Percentiles rank a stretch among this genome's conserved stretches.
phyloP scores from a whole-genome alignment of 177 flowering plant species.

The Vitis hybrid region DNA sequence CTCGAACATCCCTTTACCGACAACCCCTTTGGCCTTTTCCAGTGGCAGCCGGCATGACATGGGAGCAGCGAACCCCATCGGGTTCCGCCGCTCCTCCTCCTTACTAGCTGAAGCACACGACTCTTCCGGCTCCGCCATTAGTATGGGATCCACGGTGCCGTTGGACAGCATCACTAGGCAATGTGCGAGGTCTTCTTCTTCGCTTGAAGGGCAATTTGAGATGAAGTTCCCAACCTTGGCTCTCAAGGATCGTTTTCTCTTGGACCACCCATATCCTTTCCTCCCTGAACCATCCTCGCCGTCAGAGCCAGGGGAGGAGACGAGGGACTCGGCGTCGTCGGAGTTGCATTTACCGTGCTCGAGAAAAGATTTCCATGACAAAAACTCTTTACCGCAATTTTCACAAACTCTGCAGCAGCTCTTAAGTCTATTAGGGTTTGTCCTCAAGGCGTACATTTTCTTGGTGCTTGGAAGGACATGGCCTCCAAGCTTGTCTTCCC shows the following conservation, averaged over 20 bases:
- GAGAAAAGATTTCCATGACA: slow-evolving; percentile 88
- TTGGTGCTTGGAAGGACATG: slow-evolving; percentile 36
- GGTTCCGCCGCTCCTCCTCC: slow-evolving; percentile 58
- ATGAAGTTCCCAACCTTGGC: slow-evolving; percentile 36
- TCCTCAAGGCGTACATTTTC: slow-evolving; percentile 73
- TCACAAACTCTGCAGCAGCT: slow-evolving; percentile 65
- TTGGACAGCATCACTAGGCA: slow-evolving; percentile 79
- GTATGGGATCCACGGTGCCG: slow-evolving; percentile 45
- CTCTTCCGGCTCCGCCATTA: slow-evolving; percentile 53
- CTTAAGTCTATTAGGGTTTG: slow-evolving; percentile 75
- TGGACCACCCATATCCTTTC: slow-evolving; percentile 60
- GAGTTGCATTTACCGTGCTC: slow-evolving; percentile 82
- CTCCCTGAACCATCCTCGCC: slow-evolving; percentile 39
- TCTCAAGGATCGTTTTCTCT: slow-evolving; percentile 66
- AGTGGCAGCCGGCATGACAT: slow-evolving; percentile 12
- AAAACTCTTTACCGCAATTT: slow-evolving; percentile 86
- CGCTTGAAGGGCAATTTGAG: slow-evolving; percentile 44
- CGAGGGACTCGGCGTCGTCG: slow-evolving; percentile 55
- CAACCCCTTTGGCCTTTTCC: slow-evolving; percentile 46
- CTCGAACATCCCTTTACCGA: slow-evolving; percentile 64
- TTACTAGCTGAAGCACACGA: slow-evolving; percentile 78
- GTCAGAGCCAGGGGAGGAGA: slow-evolving; percentile 55
- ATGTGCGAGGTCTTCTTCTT: slow-evolving; percentile 81
- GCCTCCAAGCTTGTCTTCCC: slow-evolving; percentile 59
- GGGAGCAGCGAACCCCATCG: slow-evolving; percentile 17